These are phyloP conservation scores for Metschnikowia chrysomelidarum DNA, from an alignment of 805 yeast species.

Conservation along the genomic window DNA sequence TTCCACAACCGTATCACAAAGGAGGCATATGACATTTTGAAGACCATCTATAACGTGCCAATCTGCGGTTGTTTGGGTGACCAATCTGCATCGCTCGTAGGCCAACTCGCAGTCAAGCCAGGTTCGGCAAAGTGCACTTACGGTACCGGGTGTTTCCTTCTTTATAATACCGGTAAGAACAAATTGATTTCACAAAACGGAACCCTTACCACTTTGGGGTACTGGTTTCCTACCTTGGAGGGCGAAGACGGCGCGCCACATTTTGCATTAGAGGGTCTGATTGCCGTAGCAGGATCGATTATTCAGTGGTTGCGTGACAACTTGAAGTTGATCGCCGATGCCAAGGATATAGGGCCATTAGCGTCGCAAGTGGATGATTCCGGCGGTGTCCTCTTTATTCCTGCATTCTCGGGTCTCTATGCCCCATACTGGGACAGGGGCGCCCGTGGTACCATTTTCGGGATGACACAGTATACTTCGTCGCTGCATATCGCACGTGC, in stretches of 20 bases:
- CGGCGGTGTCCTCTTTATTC: conserved; percentile 92
- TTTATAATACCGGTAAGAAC: conserved; percentile 79
- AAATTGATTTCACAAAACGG: conserved; percentile 77
- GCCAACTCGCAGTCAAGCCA: conserved; percentile 78
- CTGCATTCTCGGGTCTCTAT: conserved; percentile 90
- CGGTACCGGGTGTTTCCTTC: conserved; percentile 92
- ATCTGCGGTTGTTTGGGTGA: conserved; percentile 92
- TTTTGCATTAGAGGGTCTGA: conserved; percentile 91
- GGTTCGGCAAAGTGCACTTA: conserved; percentile 95
- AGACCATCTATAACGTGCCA: conserved; percentile 59
- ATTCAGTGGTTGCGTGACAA: conserved; percentile 94
- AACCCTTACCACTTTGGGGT: conserved; percentile 85
- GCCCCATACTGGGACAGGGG: conserved; percentile 97
- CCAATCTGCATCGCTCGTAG: conserved; percentile 90
- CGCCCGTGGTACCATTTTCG: conserved; percentile 90
- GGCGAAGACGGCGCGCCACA: conserved; percentile 59
- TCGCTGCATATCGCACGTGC: conserved; percentile 92
- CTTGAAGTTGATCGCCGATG: conserved; percentile 73
- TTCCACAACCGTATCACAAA: conserved; percentile 50
- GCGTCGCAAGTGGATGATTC: conserved; percentile 78
- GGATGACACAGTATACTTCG: conserved; percentile 90
- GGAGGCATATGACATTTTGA: conserved; percentile 50
- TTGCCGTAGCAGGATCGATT: conserved; percentile 93
- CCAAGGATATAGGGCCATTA: conserved; percentile 87
- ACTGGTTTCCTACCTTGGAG: conserved; percentile 72